Evolutionary conservation across 2,329 filamentous ascomycete genomes (phyloP).

Genomic region (Ophiocordyceps polyrhachis-furcata): DNA sequence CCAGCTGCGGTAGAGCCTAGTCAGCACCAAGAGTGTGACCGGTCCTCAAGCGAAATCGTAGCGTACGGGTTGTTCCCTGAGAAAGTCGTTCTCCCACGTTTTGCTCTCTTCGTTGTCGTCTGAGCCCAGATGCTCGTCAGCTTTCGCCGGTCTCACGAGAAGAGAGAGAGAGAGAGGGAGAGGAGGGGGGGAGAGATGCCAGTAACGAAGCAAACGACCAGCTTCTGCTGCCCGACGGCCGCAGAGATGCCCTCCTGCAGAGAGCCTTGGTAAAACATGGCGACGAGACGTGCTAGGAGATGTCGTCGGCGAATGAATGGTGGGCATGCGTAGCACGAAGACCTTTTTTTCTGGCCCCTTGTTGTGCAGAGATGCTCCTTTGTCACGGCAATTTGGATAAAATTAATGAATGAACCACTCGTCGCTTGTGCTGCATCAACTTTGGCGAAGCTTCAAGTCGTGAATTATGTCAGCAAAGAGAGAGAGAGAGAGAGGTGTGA

Average conservation of each 20-base stretch:
- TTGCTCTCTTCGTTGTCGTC: slow-evolving; percentile 52
- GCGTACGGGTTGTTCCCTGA: slow-evolving; percentile 35
- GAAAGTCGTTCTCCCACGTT: slow-evolving; percentile 54
- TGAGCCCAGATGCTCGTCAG: slow-evolving; percentile 13
- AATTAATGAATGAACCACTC: too few species aligned
- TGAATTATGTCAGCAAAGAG: not conserved
- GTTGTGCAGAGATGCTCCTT: not conserved
- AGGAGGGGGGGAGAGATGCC: too few species aligned
- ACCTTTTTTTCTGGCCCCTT: not conserved
- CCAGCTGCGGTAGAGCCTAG: slow-evolving; percentile 24
- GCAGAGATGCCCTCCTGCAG: slow-evolving; percentile 64
- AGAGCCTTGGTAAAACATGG: slow-evolving; percentile 67
- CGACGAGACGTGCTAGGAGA: not conserved
- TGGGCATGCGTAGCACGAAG: not conserved
- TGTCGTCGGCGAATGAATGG: not conserved
- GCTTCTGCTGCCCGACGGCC: slow-evolving; percentile 56
- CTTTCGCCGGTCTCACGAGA: not conserved
- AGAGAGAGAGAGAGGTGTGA: too few species aligned
- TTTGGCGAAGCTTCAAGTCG: too few species aligned
- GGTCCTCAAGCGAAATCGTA: not conserved
- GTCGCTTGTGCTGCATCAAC: too few species aligned
- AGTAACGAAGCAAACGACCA: slow-evolving; percentile 70
- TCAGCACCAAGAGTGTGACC: slow-evolving; percentile 1
- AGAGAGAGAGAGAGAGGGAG: not conserved
- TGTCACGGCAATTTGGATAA: not conserved